Evolutionary conservation across 805 yeast species (phyloP), one percentile per base, ranked within the genome.

Genomic region (Ogataea salicorniae): DNA sequence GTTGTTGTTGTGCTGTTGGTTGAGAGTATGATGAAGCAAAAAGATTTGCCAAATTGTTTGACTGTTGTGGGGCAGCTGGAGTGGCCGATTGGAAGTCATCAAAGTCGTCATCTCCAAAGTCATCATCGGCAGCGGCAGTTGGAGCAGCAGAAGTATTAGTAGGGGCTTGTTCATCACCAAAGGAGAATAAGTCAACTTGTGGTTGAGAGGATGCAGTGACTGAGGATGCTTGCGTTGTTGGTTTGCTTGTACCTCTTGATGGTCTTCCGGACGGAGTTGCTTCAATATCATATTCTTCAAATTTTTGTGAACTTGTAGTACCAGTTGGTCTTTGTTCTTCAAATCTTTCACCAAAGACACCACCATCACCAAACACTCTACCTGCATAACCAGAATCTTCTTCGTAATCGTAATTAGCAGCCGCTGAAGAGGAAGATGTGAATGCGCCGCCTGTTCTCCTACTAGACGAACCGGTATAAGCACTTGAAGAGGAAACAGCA

Each of bases 81-180:
- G 77, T 80, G 13, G 89, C 85, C 49, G 74, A 68, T 64, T 86
- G 92, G 74, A 86, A 86, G 54, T 86, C 94, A 53, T 85, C 89
- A 62, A 87, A 87, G 37, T 86, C 94, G 53, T 84, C 88, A 46
- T 81, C 89, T 47, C 76, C 58, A 18, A 35, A 35, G 22, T 49
- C 53, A 18, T 47, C 47, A 34, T 39, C 79, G 29, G 77, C 86
- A 9, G 75, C 79, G 29, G 77, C 86, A 9, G 75, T 80, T 6
- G 63, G 64, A 6, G 45, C 56, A 18, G 40, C 56, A 17, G 53
- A 52, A 2, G 55, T 49, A 34, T 59, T 47, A 13, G 55, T 44
- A 23, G 66, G 61, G 9, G 46, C 38, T 6, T 58, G 46, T 18
- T 61, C 54, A 26, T 63, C 69, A 45, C 70, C 77, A 50, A 76